Conservation (phyloP, 23 red algal species). For the Gracilaria gracilis region DNA sequence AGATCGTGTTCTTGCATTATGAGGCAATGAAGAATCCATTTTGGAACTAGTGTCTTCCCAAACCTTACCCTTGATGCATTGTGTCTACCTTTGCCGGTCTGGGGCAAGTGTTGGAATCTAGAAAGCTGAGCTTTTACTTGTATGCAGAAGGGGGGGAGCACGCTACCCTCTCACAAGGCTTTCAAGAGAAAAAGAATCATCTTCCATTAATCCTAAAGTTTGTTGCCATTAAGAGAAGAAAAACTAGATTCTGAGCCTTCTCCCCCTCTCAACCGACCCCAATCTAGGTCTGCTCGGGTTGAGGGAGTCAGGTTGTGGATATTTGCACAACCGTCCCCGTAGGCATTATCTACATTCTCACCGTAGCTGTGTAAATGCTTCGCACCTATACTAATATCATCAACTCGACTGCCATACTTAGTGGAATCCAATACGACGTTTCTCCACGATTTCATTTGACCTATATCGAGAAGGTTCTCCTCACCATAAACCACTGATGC, state of each 20-base stretch:
- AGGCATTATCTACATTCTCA: neutral
- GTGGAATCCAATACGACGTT: neutral
- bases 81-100: no score
- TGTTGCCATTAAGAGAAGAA: neutral
- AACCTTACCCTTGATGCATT: no score
- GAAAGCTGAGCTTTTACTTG: no score
- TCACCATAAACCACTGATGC: neutral
- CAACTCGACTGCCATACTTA: neutral
- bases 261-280: constrained; percentile 14
- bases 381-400: neutral
- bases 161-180: no score
- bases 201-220: neutral
- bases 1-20: no score
- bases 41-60: no score
- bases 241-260: neutral
- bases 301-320: neutral
- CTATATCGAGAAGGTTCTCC: neutral
- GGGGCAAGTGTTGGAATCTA: no score
- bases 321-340: no score
- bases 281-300: constrained; percentile 1
- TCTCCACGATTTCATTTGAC: constrained; percentile 18
- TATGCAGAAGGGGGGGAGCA: no score
- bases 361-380: neutral
- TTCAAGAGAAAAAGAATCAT: no score
- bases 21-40: no score